phyloP scores from a whole-genome alignment of 768 basidiomycete species.

The Suillus subluteus region DNA sequence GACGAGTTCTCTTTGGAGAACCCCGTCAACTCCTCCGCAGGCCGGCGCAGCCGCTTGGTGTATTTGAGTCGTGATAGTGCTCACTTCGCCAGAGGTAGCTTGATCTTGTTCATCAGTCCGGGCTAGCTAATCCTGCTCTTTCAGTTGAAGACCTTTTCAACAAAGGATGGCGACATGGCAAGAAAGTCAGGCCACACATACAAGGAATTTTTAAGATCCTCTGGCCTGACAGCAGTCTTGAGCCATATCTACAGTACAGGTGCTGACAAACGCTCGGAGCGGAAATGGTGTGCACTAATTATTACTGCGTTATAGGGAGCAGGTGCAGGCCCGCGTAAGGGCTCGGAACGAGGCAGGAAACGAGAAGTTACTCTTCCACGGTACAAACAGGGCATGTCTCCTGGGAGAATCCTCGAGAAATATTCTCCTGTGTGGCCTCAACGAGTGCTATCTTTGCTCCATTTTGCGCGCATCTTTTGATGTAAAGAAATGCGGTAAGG shows the following conservation, averaged over 20 bases:
- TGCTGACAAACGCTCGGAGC: conserved; percentile 34
- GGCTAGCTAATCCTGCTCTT: conserved; percentile 10
- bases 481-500: conserved; percentile 58
- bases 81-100: conserved; percentile 40
- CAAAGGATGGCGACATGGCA: conserved; percentile 59
- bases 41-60: conserved; percentile 47
- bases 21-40: conserved; percentile 40
- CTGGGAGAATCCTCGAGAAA: conserved; percentile 56
- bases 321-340: conserved; percentile 30
- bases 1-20: conserved; percentile 45
- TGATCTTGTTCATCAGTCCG: background rate
- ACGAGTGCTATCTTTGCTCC: conserved; percentile 57
- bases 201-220: conserved; percentile 56
- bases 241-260: conserved; percentile 52
- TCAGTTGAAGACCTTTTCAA: conserved; percentile 54
- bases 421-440: conserved; percentile 49
- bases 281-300: conserved; percentile 12
- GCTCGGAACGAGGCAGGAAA: conserved; percentile 41
- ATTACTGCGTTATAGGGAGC: conserved; percentile 19
- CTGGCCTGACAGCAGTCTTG: conserved; percentile 45
- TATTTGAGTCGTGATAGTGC: conserved; percentile 40
- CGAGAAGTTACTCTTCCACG: conserved; percentile 68
- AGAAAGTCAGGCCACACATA: conserved; percentile 52
- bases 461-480: conserved; percentile 65
- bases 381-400: conserved; percentile 61